These are phyloP conservation scores for Suillus sp. DNA, from an alignment of 768 basidiomycete genomes.

Conservation along the genomic window DNA sequence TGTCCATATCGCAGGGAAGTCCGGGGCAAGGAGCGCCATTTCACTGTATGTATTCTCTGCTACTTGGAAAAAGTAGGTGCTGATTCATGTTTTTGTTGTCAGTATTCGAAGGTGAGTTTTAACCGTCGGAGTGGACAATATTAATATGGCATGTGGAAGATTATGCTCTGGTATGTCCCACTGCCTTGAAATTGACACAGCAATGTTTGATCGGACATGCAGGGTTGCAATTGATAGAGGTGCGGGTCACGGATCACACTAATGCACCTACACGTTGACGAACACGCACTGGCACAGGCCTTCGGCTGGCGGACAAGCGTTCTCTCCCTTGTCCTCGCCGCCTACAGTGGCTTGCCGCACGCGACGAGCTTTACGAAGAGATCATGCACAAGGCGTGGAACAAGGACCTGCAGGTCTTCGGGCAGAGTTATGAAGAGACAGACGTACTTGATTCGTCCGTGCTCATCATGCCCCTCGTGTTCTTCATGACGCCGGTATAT, in stretches of 20 bases:
- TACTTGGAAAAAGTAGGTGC: neutral
- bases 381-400: conserved; percentile 92
- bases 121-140: neutral
- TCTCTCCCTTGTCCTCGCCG: conserved; percentile 84
- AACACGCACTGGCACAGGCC: conserved; percentile 41
- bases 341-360: conserved; percentile 67
- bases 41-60: conserved; percentile 57
- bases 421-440: conserved; percentile 89
- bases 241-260: conserved; percentile 16
- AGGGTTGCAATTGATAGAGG: conserved; percentile 97
- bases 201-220: conserved; percentile 11
- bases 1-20: conserved; percentile 71
- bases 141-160: conserved; percentile 39
- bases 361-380: conserved; percentile 90
- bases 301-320: conserved; percentile 93
- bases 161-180: conserved; percentile 81
- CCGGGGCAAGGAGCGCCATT: conserved; percentile 79
- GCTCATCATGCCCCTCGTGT: conserved; percentile 90
- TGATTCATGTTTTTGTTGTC: conserved; percentile 11
- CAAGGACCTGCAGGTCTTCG: conserved; percentile 64
- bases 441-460: conserved; percentile 84
- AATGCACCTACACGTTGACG: neutral
- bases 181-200: neutral
- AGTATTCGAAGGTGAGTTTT: conserved; percentile 77
- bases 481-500: conserved; percentile 83